phyloP scores from a whole-genome alignment of 169 alveolate genomes.

The Plasmodium ovale region DNA sequence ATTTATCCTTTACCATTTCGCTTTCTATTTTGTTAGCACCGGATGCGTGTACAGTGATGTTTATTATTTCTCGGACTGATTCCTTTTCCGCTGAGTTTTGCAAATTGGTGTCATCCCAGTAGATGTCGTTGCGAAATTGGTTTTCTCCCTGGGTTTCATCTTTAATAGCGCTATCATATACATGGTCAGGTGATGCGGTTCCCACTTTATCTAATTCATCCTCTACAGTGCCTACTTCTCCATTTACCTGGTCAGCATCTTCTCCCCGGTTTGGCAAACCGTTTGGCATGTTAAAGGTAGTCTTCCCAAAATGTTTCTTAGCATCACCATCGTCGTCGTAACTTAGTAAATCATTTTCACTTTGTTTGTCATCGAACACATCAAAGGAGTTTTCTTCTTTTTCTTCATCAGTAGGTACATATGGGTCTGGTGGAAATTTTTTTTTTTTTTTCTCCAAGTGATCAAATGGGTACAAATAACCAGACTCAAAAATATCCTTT shows the following conservation, averaged over 20 bases:
- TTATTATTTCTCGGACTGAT: conserved; percentile 14
- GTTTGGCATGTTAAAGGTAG: conserved; percentile 32
- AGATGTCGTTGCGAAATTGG: neutral
- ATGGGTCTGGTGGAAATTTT: conserved; percentile 74
- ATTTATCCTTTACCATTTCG: conserved; percentile 53
- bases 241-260: neutral
- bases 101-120: neutral
- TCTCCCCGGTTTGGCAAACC: neutral
- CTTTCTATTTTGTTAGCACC: conserved; percentile 27
- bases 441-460: conserved; percentile 69
- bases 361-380: conserved; percentile 5
- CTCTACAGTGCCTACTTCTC: neutral
- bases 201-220: neutral
- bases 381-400: conserved; percentile 8
- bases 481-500: conserved; percentile 61
- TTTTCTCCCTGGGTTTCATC: too few relatives aligned
- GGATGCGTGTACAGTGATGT: neutral
- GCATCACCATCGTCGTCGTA: conserved; percentile 74
- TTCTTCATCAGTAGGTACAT: conserved; percentile 49
- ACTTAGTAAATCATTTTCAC: conserved; percentile 31
- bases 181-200: too few relatives aligned
- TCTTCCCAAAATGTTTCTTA: conserved; percentile 44
- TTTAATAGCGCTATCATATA: neutral
- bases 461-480: conserved; percentile 69
- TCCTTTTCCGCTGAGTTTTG: conserved; percentile 1